Conservation (phyloP, 2,329 filamentous ascomycete species). For the Colletotrichum incanum region DNA sequence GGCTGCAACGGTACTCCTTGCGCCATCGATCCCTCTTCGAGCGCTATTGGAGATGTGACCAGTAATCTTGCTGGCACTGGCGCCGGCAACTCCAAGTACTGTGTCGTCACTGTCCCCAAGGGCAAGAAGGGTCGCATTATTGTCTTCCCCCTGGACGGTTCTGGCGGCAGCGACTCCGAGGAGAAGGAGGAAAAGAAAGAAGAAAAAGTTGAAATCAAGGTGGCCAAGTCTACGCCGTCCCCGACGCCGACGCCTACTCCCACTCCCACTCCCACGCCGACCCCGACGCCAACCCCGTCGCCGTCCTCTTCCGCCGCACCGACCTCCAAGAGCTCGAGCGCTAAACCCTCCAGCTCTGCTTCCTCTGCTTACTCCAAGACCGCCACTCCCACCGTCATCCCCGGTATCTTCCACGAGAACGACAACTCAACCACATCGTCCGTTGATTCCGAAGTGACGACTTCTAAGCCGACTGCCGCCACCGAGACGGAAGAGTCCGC, state of each 20-base stretch:
- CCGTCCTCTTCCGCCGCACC: slow-evolving; percentile 47
- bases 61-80: slow-evolving; percentile 70
- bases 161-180: slow-evolving; percentile 49
- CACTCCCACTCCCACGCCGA: slow-evolving; percentile 41
- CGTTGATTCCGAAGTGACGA: slow-evolving; percentile 45
- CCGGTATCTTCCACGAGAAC: slow-evolving; percentile 71
- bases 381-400: slow-evolving; percentile 51
- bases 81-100: slow-evolving; percentile 80
- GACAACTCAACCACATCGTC: slow-evolving; percentile 50
- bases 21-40: slow-evolving; percentile 74
- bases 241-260: slow-evolving; percentile 42
- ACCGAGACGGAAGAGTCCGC: slow-evolving; percentile 47
- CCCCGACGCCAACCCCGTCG: slow-evolving; percentile 46
- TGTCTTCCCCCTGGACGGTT: slow-evolving; percentile 67
- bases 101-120: slow-evolving; percentile 81
- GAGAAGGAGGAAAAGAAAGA: slow-evolving; percentile 41
- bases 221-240: slow-evolving; percentile 40
- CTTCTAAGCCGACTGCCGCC: slow-evolving; percentile 49
- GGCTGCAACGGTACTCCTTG: slow-evolving; percentile 83
- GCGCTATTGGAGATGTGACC: slow-evolving; percentile 71
- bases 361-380: slow-evolving; percentile 7
- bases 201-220: slow-evolving; percentile 36
- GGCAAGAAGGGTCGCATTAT: slow-evolving; percentile 79
- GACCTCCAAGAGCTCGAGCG: slow-evolving; percentile 43
- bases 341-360: slow-evolving; percentile 22